A percentile compares a stretch with the other conserved stretches of the same genome.
Evolutionary conservation across 176 grass and related monocot species (phyloP).

Genomic region (Canna indica): DNA sequence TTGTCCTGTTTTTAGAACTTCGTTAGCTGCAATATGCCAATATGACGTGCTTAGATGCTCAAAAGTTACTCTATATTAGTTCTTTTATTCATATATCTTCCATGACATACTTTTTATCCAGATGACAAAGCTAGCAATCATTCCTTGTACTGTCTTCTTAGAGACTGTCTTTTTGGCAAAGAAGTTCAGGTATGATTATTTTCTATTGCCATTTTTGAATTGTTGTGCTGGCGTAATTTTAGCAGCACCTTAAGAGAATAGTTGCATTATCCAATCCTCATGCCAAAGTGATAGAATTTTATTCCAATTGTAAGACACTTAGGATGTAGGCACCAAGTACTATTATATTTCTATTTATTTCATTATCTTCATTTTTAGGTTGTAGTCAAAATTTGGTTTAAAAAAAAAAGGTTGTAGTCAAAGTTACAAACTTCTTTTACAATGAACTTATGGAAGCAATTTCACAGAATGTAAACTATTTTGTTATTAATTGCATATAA

Average conservation of each 20-base stretch:
- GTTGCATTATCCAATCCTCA: neutral
- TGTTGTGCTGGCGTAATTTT: neutral
- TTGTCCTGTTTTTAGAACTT: neutral
- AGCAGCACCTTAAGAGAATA: neutral
- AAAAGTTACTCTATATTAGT: neutral
- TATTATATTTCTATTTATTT: neutral
- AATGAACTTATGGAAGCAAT: neutral
- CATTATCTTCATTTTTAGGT: neutral
- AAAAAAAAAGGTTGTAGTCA: no score
- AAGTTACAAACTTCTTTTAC: neutral
- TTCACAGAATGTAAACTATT: neutral
- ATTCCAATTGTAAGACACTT: neutral
- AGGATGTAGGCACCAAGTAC: neutral
- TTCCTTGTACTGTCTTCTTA: slow-evolving; percentile 91
- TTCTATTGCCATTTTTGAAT: slow-evolving; percentile 8
- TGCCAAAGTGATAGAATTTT: neutral
- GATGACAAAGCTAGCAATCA: slow-evolving; percentile 99
- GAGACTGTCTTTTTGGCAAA: slow-evolving; percentile 96
- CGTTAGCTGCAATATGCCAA: neutral
- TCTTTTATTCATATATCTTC: neutral
- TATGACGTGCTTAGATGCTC: neutral
- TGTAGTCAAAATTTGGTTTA: neutral
- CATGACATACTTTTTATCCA: slow-evolving; percentile 27
- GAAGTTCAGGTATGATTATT: slow-evolving; percentile 71
- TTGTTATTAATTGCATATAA: no score